A percentile compares a stretch with the other conserved stretches of the same genome.
phyloP scores from a whole-genome alignment of 2,329 filamentous ascomycete species.

The Metarhizium album region DNA sequence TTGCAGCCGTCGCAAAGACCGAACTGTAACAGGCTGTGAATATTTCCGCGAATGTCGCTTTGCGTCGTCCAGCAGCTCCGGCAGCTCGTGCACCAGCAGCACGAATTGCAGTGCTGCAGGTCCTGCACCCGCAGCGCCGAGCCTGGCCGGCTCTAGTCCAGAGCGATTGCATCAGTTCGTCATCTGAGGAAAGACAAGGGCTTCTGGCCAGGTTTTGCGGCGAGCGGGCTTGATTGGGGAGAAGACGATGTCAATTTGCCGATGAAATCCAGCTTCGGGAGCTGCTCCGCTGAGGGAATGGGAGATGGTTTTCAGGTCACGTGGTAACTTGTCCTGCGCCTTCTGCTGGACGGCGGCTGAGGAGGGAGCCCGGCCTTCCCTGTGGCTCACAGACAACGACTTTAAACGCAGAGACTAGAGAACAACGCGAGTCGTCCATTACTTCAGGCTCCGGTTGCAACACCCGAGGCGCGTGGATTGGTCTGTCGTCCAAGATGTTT shows the following conservation, averaged over 20 bases:
- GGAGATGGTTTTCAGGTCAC: constrained; percentile 1
- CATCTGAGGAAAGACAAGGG: constrained; percentile 10
- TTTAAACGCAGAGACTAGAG: not conserved
- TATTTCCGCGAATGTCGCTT: constrained; percentile 39
- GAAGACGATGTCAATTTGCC: not conserved
- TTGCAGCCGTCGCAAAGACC: constrained; percentile 52
- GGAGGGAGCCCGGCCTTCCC: too few species aligned
- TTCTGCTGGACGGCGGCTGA: too few species aligned
- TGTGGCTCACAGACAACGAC: not conserved
- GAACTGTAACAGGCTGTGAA: constrained; percentile 60
- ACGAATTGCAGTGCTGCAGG: constrained; percentile 43
- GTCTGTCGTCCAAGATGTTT: constrained; percentile 38
- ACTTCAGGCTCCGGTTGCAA: not conserved
- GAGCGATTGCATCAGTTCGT: constrained; percentile 52
- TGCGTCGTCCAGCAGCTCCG: constrained; percentile 37
- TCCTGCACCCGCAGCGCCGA: constrained; percentile 52
- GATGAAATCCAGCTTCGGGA: not conserved
- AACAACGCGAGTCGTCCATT: not conserved
- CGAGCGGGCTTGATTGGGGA: constrained; percentile 4
- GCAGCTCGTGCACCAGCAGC: constrained; percentile 39
- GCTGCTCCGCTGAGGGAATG: not conserved
- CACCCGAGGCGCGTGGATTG: not conserved
- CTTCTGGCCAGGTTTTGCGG: not conserved
- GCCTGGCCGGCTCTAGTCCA: constrained; percentile 57
- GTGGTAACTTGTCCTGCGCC: too few species aligned